Base-by-base conservation (phyloP, 2,329 filamentous ascomycete species). In the Stemphylium vesicarium region DNA sequence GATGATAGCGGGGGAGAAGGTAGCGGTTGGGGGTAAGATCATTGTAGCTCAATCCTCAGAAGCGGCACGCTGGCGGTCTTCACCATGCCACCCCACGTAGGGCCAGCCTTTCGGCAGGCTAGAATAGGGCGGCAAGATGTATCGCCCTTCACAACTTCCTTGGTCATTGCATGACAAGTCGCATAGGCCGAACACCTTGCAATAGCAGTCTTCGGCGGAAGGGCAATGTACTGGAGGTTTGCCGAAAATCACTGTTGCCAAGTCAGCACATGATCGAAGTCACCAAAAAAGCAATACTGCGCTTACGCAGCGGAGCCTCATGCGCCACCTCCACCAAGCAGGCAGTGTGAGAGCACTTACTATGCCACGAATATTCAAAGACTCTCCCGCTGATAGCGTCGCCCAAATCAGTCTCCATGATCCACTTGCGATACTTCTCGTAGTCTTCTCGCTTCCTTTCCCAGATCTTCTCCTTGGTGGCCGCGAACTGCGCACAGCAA, bases 161-260 rank as follows among this genome's bases (percentile, higher is more conserved):
- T 76, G 67, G 1, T 76, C 70, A 11, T 64, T 61, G 41, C 77
- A 79, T 0, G 74, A 62, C 13, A 84, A 60, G 50, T 80, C 62
- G 70, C 88, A 90, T 22, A 87, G 63, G 0, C 87, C 87, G 63
- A 86, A 90, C 13, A 85, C 80, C 36, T 86, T 84, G 74, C 88
- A 90, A 70, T 89, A 89, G 68, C 87, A 90, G 8, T 84, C 81
- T 40, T 78, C 73, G 1, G 85, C 85, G 15, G 78, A 76, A 0
- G 88, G 88, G 60, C 87, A 90, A 62, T 87, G 80, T 1, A 88
- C 79, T 0, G 73, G 58, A 5, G 66, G 62, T 24, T 76, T 76
- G 2, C 73, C 73, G 53, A 76, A 76, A 1, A 76, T 68, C 50
- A 76, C 74, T 75, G 42, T 45, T 18, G 4, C 24, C 16, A 8